Evolutionary conservation across 225 moss, liverwort and hornwort species (phyloP), one percentile per base, ranked within the genome.

Genomic region (Straminergon stramineum): DNA sequence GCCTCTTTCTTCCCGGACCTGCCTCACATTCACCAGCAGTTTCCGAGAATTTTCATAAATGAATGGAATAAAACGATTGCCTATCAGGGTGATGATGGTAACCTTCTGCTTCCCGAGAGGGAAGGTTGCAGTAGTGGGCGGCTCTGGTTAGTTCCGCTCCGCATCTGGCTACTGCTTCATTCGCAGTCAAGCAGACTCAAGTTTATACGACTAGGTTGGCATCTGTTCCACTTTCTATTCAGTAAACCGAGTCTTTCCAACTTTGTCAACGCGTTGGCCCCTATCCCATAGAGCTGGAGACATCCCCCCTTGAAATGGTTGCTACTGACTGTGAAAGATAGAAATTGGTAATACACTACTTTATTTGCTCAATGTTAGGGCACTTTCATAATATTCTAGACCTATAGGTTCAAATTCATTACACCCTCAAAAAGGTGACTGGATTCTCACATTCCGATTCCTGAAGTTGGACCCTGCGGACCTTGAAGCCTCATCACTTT

Each of bases 21-120:
- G 78, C 89, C 87, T 55, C 91, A 89, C n/a, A 61, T 91, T 75
- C 87, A 93, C 62, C 89, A 91, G 82, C 82, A 91, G 81, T 85
- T 91, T 15, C 88, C 85, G 17, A 80, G 80, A 35, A 65, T 81
- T 11, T 74, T 91, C 88, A 73, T 74, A 15, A 39, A 30, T 7
- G 75, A 81, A 65, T 91, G 73, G 71, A 85, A 85, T 39, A 85
- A 75, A 73, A 80, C 84, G 13, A 91, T 91, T n/a, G 70, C 91
- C 41, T 88, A 85, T 85, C 88, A 88, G 81, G 88, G 91, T 21
- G 66, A 91, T 28, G 91, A 88, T 39, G 75, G 81, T 52, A 56
- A 67, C 16, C 39, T 91, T 8, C 62, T 81, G 32, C 85, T 85
- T 34, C 91, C 85, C 9, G 74, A 45, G 48, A 71, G 88, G 16